Evolutionary conservation across 768 basidiomycete species (phyloP), one percentile per base, ranked within the genome.

Genomic region (Termitomyces bulborhizus): DNA sequence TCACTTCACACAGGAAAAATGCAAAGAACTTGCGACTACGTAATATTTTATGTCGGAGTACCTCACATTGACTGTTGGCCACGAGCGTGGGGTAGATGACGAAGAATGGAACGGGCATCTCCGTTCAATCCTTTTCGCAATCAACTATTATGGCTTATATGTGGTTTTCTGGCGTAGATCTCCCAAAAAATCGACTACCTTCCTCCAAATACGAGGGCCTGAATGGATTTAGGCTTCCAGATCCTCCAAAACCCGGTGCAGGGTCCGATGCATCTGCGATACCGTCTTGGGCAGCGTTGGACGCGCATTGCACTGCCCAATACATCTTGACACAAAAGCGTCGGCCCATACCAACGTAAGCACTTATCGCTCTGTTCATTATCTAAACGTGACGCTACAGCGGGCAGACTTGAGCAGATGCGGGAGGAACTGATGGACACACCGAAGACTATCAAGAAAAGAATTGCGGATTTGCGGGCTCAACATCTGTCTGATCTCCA

Each of bases 321-420:
- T 79, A 67, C 57, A 64, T 77, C 21, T 60, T 81, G 24, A 70
- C 70, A 8, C 68, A 71, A 51, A 76, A 72, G 50, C 71, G 73
- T 40, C 53, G 67, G 44, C 65, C 66, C 9, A 67, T 77, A 8
- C 75, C 77, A 45, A 66, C 70, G 79, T 78, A 63, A 55, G 74
- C 57, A 6, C 34, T 37, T 21, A 27, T 16, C 31, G 18, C 5
- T 24, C 11, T 16, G 8, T 39, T 36, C 12, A 40, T 7, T 40
- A 21, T 31, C 2, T 40, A 26, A 21, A 49, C 31, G 12, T 43
- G 48, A 42, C 44, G 24, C 42, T 31, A 26, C 46, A 43, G 32
- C 31, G 34, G 24, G 36, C 42, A 76, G 74, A 21, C 57, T 76
- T 8, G 65, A 72, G 43, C 61, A 67, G 12, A 75, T 74, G 73